Evolutionary conservation across 257 asterid species (phyloP), one percentile per base, ranked within the genome.

Genomic region (Echium plantagineum): DNA sequence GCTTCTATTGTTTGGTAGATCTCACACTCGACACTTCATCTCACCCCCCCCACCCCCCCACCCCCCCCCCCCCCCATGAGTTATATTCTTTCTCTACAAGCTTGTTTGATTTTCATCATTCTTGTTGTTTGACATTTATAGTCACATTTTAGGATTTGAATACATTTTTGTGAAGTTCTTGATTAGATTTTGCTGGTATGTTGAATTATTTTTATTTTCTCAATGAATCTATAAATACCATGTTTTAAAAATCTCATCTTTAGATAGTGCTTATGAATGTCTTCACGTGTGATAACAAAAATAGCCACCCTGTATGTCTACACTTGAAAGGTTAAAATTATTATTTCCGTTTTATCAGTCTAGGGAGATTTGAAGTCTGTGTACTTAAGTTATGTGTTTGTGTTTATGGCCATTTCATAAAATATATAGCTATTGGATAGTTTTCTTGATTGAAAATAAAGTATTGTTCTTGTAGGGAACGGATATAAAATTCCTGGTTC

Each of bases 1-100:
- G 65, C 72, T 63, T 58, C 59, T 24, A 52, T 60, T 59, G 58
- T 66, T 78, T 70, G 77, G 77, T 75, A 80, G 90, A 82, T 87
- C 90, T 78, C 67, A 73, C 62, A 67, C 74, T 74, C 63, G 49
- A 60, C 7, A 60, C 67, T 60, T 46, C 38, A 55, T 63, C 49
- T 62, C 57, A 7, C 10, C 17, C 3, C 49, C 71, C 80, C 60
- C 16, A 17, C 71, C 80, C 60, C 26, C 26, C 26, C 26, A 1
- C 26, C 26, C 26, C 26, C 62, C 51, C 35, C 64, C 46, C 35
- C 59, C 68, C n/a, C n/a, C n/a, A n/a, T n/a, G n/a, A n/a, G n/a
- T n/a, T n/a, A n/a, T n/a, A n/a, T n/a, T n/a, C n/a, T n/a, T n/a
- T n/a, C n/a, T n/a, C n/a, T n/a, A n/a, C n/a, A n/a, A n/a, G n/a